Base-by-base conservation (phyloP, 1,284 basidiomycete species). In the Porodaedalea pini region DNA sequence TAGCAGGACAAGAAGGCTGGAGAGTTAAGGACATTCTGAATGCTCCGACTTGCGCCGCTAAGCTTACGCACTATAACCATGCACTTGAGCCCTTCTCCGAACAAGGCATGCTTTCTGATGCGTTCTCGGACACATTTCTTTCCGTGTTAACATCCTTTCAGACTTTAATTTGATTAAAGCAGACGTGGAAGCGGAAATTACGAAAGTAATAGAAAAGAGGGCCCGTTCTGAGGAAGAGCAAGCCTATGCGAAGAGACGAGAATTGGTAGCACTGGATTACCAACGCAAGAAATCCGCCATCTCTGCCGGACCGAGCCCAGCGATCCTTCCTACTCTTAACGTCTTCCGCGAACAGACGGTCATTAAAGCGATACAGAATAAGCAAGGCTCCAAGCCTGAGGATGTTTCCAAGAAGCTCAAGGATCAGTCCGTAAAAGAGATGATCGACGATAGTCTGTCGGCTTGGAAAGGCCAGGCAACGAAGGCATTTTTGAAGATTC, bases 391-490 rank as follows among this genome's bases (percentile, higher is more conserved):
- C 15, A 37, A 41, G 4, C 36, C 51, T 25, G 25, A 43, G 2
- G 55, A 56, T 36, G 41, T 64, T 15, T 52, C 70, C 41, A 44
- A 52, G 7, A 66, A 68, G 8, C 65, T 72, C 17, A 60, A 73
- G n/a, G 63, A 69, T 10, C 64, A 64, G 23, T 54, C 51, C n/a
- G 70, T 76, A 31, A 68, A 75, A 2, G 64, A 62, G 2, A 68
- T 72, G 2, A 67, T 82, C 19, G 67, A 85, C 19, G 55, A 68
- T 10, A 65, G 72, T 10, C 60, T 88, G 21, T 66, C 68, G 2
- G 65, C 69, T 6, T 88, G 86, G 84, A 65, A 69, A 21, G 67
- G 71, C 6, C 65, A 70, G 0, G 78, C 78, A 2, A 74, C 71
- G 60, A 69, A 64, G 0, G 69, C 69, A 4, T 67, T 89, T n/a